Conservation (phyloP, 345 rosid species). For the Punica granatum region DNA sequence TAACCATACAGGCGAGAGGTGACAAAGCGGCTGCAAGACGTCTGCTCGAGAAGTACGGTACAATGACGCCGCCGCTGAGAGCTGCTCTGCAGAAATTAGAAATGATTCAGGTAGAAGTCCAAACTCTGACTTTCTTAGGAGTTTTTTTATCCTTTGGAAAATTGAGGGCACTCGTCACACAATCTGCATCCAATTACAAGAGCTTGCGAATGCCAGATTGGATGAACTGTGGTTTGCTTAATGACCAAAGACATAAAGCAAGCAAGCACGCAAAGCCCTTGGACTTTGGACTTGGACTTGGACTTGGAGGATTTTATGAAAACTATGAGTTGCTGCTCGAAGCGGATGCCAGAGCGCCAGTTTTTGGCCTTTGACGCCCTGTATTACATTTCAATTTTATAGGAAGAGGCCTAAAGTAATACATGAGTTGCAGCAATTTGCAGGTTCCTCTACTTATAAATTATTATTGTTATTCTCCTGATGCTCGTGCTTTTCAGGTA, state of each 20-base stretch:
- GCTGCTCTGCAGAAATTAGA: conserved; percentile 59
- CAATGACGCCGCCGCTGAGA: conserved; percentile 53
- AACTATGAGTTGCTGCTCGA: too few relatives aligned
- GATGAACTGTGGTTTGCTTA: neutral
- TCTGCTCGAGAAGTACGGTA: conserved; percentile 58
- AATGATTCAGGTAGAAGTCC: conserved; percentile 39
- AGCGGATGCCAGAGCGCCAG: too few relatives aligned
- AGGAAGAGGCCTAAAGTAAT: neutral
- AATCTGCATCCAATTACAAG: neutral
- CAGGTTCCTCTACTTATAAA: neutral
- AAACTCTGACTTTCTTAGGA: neutral
- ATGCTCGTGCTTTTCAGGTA: conserved; percentile 34
- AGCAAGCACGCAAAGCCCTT: too few relatives aligned
- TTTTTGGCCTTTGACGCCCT: neutral
- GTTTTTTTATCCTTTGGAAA: neutral
- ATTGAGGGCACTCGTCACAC: neutral
- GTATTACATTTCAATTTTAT: neutral
- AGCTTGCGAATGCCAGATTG: neutral
- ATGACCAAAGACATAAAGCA: too few relatives aligned
- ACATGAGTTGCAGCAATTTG: neutral
- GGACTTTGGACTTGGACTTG: too few relatives aligned
- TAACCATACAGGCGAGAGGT: conserved; percentile 80
- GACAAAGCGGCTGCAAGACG: conserved; percentile 64
- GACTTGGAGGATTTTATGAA: too few relatives aligned
- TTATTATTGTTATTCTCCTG: too few relatives aligned